These are phyloP conservation scores for Dichotomocladium elegans DNA, from an alignment of 371 early-diverging fungal genomes.

Conservation along the genomic window DNA sequence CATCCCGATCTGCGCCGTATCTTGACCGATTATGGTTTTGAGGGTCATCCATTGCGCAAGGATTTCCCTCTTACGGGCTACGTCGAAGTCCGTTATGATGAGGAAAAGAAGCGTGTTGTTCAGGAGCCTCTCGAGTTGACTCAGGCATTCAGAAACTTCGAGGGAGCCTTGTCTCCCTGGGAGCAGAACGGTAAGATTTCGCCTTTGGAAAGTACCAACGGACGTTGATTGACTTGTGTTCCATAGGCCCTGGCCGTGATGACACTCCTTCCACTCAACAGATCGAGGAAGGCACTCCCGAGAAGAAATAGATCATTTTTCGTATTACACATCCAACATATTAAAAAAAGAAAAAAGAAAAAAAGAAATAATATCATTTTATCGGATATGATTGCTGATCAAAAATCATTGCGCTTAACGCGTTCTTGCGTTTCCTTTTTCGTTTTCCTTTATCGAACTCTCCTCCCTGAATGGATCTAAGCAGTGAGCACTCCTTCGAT, in stretches of 20 bases:
- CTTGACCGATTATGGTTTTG: slow-evolving; percentile 98
- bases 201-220: background rate
- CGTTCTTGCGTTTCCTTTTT: too few relatives aligned
- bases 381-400: too few relatives aligned
- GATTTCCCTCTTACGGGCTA: slow-evolving; percentile 98
- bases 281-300: background rate
- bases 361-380: too few relatives aligned
- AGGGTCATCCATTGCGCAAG: slow-evolving; percentile 96
- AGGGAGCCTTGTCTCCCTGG: slow-evolving; percentile 84
- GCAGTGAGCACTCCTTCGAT: too few relatives aligned
- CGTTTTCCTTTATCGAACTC: too few relatives aligned
- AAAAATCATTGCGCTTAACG: too few relatives aligned
- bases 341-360: too few relatives aligned
- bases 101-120: slow-evolving; percentile 95
- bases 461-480: too few relatives aligned
- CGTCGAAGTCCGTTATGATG: slow-evolving; percentile 94
- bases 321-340: too few relatives aligned
- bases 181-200: slow-evolving; percentile 69
- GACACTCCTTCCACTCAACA: background rate
- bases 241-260: background rate
- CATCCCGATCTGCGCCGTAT: slow-evolving; percentile 97
- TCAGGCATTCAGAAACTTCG: slow-evolving; percentile 96
- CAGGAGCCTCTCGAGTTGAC: slow-evolving; percentile 94
- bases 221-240: background rate
- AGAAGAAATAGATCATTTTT: background rate